A percentile compares a stretch with the other conserved stretches of the same genome.
Conservation (phyloP, 2,329 filamentous ascomycete species). For the Apiospora marii region DNA sequence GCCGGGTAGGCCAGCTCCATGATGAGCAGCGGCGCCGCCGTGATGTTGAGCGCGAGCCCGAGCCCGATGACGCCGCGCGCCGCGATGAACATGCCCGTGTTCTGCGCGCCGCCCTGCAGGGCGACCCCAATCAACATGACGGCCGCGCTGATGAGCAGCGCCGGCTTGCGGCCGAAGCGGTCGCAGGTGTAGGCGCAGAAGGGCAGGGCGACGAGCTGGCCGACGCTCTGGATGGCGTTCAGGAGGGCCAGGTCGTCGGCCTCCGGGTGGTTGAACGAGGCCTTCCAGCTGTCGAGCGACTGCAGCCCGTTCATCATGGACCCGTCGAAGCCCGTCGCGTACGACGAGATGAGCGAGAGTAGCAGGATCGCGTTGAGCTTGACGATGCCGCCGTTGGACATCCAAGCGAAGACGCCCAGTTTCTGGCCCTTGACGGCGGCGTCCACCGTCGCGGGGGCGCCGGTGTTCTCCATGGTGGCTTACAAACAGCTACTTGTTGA, state of each 20-base stretch:
- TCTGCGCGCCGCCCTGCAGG: slow-evolving; percentile 36
- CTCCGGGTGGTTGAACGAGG: slow-evolving; percentile 48
- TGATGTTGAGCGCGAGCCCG: slow-evolving; percentile 35
- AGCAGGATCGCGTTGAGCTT: slow-evolving; percentile 35
- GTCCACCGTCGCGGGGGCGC: slow-evolving; percentile 31
- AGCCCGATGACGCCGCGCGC: slow-evolving; percentile 39
- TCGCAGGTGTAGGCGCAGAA: slow-evolving; percentile 48
- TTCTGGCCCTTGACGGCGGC: slow-evolving; percentile 29
- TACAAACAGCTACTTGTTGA: background rate
- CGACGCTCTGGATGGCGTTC: slow-evolving; percentile 47
- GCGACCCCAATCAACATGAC: slow-evolving; percentile 39
- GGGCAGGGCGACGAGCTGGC: slow-evolving; percentile 47
- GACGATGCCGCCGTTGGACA: slow-evolving; percentile 34
- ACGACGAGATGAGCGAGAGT: slow-evolving; percentile 36
- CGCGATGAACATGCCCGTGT: slow-evolving; percentile 35
- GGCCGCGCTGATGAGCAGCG: slow-evolving; percentile 44
- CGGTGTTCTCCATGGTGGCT: background rate
- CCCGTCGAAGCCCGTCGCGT: slow-evolving; percentile 40
- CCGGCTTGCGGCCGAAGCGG: slow-evolving; percentile 45
- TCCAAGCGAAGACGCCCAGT: slow-evolving; percentile 31
- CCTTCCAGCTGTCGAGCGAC: slow-evolving; percentile 49
- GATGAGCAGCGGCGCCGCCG: slow-evolving; percentile 38
- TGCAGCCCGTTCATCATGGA: slow-evolving; percentile 53
- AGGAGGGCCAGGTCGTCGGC: slow-evolving; percentile 48
- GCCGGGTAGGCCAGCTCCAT: slow-evolving; percentile 41